Evolutionary conservation across 331 rosid genomes (phyloP), one percentile per base, ranked within the genome.

Genomic region (Saraca asoca): DNA sequence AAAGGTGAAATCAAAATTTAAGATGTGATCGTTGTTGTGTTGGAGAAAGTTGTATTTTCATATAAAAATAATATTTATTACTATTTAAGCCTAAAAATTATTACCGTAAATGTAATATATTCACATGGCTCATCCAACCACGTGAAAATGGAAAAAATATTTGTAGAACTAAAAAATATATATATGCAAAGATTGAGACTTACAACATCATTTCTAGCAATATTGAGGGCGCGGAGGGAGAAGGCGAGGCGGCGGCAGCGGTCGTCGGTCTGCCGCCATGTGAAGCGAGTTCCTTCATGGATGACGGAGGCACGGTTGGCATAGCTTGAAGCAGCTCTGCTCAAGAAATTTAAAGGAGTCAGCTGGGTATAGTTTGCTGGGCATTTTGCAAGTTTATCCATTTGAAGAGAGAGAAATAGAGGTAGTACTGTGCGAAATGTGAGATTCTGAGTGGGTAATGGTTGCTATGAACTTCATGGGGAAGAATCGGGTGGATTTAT

Each of bases 161-260:
- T 24, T 24, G 3, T 24, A 24, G n/a, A n/a, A n/a, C n/a, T n/a
- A n/a, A n/a, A n/a, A n/a, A n/a, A n/a, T n/a, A n/a, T n/a, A n/a
- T n/a, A n/a, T n/a, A 24, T 24, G 31, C 31, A 24, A 1, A 24
- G 31, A 24, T 24, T 48, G 17, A 17, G 5, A 82, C 88, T 56
- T 78, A 91, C 98, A 31, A 92, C 96, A 53, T 89, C 84, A 7
- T 83, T 72, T 9, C 16, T 78, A 31, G 71, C 58, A 55, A 92
- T 15, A 54, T 87, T 80, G 74, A 85, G 84, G 5, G 85, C 61
- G 0, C 78, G 85, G 18, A 92, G 95, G 13, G 95, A 76, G 73
- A 74, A 87, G 19, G 98, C 98, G 13, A 92, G 84, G 24, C 87
- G 85, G 60, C 80, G 73, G 48, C 98, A 92, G 5, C 98, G 98